These are phyloP conservation scores for Fusarium pilosicola DNA, from an alignment of 2,329 filamentous ascomycete species.

Conservation along the genomic window DNA sequence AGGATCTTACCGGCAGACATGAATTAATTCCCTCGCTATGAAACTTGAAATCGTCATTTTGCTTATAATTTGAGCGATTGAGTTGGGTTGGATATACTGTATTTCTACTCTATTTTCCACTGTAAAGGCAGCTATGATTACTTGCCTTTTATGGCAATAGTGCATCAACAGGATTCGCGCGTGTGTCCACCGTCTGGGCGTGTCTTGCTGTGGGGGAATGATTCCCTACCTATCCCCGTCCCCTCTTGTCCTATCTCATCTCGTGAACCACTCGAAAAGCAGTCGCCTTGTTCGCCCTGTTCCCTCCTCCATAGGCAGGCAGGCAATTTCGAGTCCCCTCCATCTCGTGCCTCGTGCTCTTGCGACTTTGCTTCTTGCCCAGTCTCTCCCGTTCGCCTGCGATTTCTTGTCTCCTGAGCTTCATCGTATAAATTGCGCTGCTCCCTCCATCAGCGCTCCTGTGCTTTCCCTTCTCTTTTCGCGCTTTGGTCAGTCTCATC, in stretches of 20 bases:
- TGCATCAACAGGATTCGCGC: conserved; percentile 34
- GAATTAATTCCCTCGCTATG: no score
- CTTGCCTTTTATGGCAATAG: conserved; percentile 30
- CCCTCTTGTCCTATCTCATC: conserved; percentile 15
- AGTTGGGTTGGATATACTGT: background rate
- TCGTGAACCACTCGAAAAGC: conserved; percentile 31
- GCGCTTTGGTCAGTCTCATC: conserved; percentile 38
- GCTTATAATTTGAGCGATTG: background rate
- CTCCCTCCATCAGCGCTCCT: background rate
- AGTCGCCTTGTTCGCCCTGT: conserved; percentile 42
- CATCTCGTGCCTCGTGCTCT: conserved; percentile 18
- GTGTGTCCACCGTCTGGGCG: conserved; percentile 31
- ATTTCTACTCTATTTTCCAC: background rate
- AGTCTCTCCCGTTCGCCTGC: conserved; percentile 41
- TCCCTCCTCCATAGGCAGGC: conserved; percentile 22
- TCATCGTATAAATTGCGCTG: conserved; percentile 35
- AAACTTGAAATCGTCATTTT: background rate
- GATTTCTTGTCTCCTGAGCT: conserved; percentile 15
- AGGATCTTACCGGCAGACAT: background rate
- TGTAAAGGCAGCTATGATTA: conserved; percentile 23
- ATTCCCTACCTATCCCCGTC: conserved; percentile 8
- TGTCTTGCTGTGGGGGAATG: conserved; percentile 30
- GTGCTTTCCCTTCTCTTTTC: conserved; percentile 7
- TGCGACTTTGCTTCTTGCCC: conserved; percentile 37
- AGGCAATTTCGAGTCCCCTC: conserved; percentile 31